A percentile compares a stretch with the other conserved stretches of the same genome.
Conservation (phyloP, 1,139 yeast genomes). For the Diutina neorugosa region DNA sequence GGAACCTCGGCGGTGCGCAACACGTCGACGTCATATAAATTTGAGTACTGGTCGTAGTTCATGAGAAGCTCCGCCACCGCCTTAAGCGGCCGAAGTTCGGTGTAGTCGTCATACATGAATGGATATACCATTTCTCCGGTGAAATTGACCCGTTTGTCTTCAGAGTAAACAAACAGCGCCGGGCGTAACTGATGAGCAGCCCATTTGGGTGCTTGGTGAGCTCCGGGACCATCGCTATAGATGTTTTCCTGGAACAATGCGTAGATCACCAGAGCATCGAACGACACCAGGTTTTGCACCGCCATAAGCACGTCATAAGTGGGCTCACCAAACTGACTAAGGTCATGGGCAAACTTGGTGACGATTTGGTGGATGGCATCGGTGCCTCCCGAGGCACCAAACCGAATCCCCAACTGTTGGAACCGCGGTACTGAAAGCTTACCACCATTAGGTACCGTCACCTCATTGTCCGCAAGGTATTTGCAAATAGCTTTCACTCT, state of each 20-base stretch:
- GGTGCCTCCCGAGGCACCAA: slow-evolving; percentile 41
- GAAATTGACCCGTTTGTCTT: slow-evolving; percentile 27
- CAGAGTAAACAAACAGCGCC: slow-evolving; percentile 6
- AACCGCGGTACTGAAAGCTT: slow-evolving; percentile 35
- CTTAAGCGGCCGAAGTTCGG: slow-evolving; percentile 28
- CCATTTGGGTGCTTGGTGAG: slow-evolving; percentile 24
- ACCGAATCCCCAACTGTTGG: slow-evolving; percentile 37
- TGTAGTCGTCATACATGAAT: slow-evolving; percentile 37
- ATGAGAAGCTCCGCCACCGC: slow-evolving; percentile 33
- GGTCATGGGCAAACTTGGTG: slow-evolving; percentile 24
- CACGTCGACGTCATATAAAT: slow-evolving; percentile 24
- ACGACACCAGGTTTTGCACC: slow-evolving; percentile 23
- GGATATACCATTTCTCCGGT: slow-evolving; percentile 49
- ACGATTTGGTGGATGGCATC: slow-evolving; percentile 33
- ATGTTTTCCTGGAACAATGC: slow-evolving; percentile 48
- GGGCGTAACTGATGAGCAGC: slow-evolving; percentile 31
- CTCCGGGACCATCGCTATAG: slow-evolving; percentile 29
- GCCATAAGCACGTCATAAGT: slow-evolving; percentile 21
- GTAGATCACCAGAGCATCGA: slow-evolving; percentile 42
- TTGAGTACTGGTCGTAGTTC: slow-evolving; percentile 25
- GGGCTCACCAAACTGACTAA: slow-evolving; percentile 20
- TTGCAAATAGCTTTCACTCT: slow-evolving; percentile 26
- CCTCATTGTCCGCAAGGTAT: slow-evolving; percentile 18
- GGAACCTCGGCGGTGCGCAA: slow-evolving; percentile 25
- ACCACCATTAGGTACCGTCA: slow-evolving; percentile 39